phyloP scores from a whole-genome alignment of 2,329 filamentous ascomycete species.

The Hirsutella minnesotensis region DNA sequence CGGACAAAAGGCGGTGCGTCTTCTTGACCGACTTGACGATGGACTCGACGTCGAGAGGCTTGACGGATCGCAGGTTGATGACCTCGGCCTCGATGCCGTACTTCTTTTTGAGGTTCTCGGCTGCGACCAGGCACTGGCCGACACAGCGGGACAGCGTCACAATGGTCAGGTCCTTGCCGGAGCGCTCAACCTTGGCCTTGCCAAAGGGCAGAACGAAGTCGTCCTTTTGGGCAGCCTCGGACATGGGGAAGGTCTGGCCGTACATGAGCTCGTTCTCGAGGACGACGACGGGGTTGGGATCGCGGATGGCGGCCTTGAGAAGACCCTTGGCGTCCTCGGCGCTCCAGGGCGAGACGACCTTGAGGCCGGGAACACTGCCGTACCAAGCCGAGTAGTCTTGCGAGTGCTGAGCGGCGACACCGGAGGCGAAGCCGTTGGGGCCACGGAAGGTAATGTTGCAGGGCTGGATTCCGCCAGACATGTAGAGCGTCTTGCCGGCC shows the following conservation, averaged over 20 bases:
- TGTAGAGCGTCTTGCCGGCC: constrained; percentile 97
- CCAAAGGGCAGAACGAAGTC: constrained; percentile 97
- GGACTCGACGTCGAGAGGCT: constrained; percentile 88
- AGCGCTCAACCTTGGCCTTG: constrained; percentile 97
- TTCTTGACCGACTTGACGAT: constrained; percentile 99
- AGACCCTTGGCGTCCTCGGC: constrained; percentile 97
- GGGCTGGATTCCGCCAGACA: constrained; percentile 98
- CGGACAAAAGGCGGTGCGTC: constrained; percentile 80
- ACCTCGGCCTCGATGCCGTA: constrained; percentile 95
- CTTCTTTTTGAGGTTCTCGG: constrained; percentile 86
- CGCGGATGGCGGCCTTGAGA: constrained; percentile 92
- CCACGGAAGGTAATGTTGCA: constrained; percentile 99
- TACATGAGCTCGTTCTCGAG: constrained; percentile 88
- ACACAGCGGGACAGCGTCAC: constrained; percentile 92
- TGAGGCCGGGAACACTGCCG: constrained; percentile 91
- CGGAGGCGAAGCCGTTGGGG: constrained; percentile 92
- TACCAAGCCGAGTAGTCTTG: constrained; percentile 99
- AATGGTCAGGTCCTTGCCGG: constrained; percentile 91
- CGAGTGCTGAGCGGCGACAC: constrained; percentile 95
- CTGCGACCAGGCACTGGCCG: constrained; percentile 78
- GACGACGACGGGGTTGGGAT: constrained; percentile 92
- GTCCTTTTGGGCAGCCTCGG: constrained; percentile 85
- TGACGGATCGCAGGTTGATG: constrained; percentile 94
- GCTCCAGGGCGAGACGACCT: constrained; percentile 94
- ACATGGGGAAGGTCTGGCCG: constrained; percentile 93